These are phyloP conservation scores for Chloromonas sp. DNA, from an alignment of 163 green algal genomes.

Conservation along the genomic window DNA sequence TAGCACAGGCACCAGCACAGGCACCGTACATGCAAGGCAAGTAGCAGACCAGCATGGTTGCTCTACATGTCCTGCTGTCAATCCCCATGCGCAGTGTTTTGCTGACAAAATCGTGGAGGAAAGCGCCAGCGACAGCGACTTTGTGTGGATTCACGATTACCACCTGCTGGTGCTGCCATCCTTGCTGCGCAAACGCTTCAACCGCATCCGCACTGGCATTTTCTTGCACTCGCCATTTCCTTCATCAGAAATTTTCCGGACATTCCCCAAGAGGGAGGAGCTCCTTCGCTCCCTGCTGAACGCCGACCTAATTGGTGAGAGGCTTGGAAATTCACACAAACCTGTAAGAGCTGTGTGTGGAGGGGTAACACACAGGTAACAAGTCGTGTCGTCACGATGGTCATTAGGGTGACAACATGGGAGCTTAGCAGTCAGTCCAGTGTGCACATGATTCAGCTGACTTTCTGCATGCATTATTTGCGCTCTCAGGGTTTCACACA, in stretches of 20 bases:
- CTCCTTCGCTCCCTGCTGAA: slow-evolving; percentile 90
- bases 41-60: no score
- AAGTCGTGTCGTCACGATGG: no score
- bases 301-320: slow-evolving; percentile 82
- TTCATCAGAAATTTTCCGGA: slow-evolving; percentile 94
- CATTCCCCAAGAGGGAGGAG: slow-evolving; percentile 91
- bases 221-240: slow-evolving; percentile 99
- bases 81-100: slow-evolving; percentile 35
- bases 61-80: no score
- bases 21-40: no score
- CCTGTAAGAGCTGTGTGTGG: background rate
- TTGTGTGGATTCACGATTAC: slow-evolving; percentile 99
- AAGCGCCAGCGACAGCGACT: slow-evolving; percentile 74
- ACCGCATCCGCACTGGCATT: slow-evolving; percentile 77
- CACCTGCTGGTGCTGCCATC: slow-evolving; percentile 95
- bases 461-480: no score
- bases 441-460: no score
- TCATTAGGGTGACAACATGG: no score
- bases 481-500: slow-evolving; percentile 83
- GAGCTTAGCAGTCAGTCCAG: no score
- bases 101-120: slow-evolving; percentile 88
- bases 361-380: background rate
- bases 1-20: no score
- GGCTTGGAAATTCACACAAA: background rate
- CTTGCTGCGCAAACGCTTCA: slow-evolving; percentile 86